These are phyloP conservation scores for Leucoagaricus sp. DNA, from an alignment of 1,284 basidiomycete genomes.

Conservation along the genomic window DNA sequence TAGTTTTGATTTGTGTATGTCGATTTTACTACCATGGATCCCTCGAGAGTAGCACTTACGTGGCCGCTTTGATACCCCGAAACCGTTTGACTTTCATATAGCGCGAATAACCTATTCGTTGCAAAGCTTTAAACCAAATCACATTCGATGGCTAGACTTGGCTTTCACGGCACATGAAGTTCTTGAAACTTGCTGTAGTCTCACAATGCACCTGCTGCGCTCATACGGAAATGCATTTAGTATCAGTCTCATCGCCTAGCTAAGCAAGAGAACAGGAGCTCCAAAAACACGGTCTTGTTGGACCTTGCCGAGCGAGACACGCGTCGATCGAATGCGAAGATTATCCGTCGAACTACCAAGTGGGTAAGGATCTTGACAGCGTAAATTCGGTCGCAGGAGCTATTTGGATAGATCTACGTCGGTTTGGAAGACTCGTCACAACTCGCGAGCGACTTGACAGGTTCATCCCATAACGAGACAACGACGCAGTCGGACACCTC, in stretches of 20 bases:
- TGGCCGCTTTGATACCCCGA: neutral
- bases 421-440: conserved; percentile 6
- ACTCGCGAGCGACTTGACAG: neutral
- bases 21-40: neutral
- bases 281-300: neutral
- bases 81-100: neutral
- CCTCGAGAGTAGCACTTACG: neutral
- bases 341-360: neutral
- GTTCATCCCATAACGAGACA: neutral
- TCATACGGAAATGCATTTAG: neutral
- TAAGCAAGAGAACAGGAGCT: neutral
- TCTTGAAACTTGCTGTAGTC: no score
- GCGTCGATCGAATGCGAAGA: neutral
- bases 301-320: neutral
- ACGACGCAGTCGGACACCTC: conserved; percentile 14
- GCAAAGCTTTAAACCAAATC: neutral
- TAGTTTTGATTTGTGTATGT: neutral
- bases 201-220: neutral
- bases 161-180: no score
- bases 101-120: neutral
- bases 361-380: conserved; percentile 4
- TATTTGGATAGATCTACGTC: neutral
- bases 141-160: neutral
- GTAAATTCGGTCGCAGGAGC: neutral
- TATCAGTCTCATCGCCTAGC: neutral